A percentile compares a stretch with the other conserved stretches of the same genome.
Conservation (phyloP, 805 yeast species). For the Candida morakotiae region DNA sequence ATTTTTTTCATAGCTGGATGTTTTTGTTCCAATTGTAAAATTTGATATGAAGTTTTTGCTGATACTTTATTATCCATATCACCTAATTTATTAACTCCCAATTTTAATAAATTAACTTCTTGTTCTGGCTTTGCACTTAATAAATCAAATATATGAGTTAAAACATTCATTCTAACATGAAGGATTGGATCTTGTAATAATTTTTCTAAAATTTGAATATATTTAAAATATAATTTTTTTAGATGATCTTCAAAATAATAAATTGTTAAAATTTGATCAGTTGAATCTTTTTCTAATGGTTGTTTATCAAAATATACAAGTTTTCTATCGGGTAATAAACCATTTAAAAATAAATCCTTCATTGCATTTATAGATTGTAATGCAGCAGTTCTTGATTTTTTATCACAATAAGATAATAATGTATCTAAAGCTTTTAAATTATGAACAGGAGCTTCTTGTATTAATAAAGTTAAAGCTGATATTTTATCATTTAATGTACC, state of each 20-base stretch:
- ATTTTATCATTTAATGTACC: slow-evolving; percentile 97
- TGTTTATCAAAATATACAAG: slow-evolving; percentile 70
- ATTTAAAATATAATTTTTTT: slow-evolving; percentile 69
- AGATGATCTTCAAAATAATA: slow-evolving; percentile 88
- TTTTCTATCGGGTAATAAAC: slow-evolving; percentile 83
- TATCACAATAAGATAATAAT: slow-evolving; percentile 71
- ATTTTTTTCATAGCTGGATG: slow-evolving; percentile 95
- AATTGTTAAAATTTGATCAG: slow-evolving; percentile 55
- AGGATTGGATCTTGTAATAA: slow-evolving; percentile 88
- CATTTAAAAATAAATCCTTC: slow-evolving; percentile 81
- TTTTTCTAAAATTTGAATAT: slow-evolving; percentile 72
- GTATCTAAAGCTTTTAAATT: slow-evolving; percentile 80
- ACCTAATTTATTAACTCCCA: slow-evolving; percentile 93
- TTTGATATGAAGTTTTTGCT: slow-evolving; percentile 78
- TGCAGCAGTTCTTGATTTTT: slow-evolving; percentile 91
- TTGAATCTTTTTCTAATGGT: slow-evolving; percentile 47
- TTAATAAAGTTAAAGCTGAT: slow-evolving; percentile 85
- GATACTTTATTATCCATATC: slow-evolving; percentile 88
- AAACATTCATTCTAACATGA: slow-evolving; percentile 76
- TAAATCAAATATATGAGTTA: slow-evolving; percentile 74
- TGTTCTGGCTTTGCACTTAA: slow-evolving; percentile 90
- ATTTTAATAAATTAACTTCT: slow-evolving; percentile 81
- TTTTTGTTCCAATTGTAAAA: slow-evolving; percentile 76
- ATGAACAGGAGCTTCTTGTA: slow-evolving; percentile 94
- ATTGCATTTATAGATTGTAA: slow-evolving; percentile 85